Evolutionary conservation across 495 filamentous ascomycete species (phyloP).

Genomic region (Penicillium paxilli): DNA sequence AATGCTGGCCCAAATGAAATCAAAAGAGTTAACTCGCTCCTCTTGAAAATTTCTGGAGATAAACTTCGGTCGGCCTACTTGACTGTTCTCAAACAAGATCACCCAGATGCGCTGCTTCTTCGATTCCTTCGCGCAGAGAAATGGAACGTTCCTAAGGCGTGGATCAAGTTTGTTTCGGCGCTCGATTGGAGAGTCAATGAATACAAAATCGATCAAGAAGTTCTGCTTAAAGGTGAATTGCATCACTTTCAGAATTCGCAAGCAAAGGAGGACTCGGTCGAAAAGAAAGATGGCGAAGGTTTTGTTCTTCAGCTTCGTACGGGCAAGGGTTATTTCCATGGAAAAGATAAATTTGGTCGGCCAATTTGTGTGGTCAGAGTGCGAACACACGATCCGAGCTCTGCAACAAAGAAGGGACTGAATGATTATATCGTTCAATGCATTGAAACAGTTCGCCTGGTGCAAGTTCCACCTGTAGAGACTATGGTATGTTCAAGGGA

Average conservation of each 20-base stretch:
- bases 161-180: slow-evolving; percentile 84
- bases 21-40: slow-evolving; percentile 20
- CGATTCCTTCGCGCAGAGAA: slow-evolving; percentile 91
- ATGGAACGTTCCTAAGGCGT: slow-evolving; percentile 87
- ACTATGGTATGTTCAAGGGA: slow-evolving; percentile 71
- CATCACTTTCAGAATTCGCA: slow-evolving; percentile 59
- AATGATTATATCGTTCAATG: slow-evolving; percentile 86
- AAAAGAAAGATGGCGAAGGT: slow-evolving; percentile 66
- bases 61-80: slow-evolving; percentile 74
- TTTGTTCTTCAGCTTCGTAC: slow-evolving; percentile 79
- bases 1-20: slow-evolving; percentile 23
- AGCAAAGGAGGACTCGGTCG: slow-evolving; percentile 43
- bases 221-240: slow-evolving; percentile 74
- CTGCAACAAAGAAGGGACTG: slow-evolving; percentile 75
- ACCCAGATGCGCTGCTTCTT: slow-evolving; percentile 82
- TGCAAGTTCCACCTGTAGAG: slow-evolving; percentile 75
- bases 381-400: slow-evolving; percentile 70
- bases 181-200: slow-evolving; percentile 83
- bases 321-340: slow-evolving; percentile 91
- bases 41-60: slow-evolving; percentile 57
- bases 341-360: slow-evolving; percentile 73
- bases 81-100: slow-evolving; percentile 85
- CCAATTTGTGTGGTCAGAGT: slow-evolving; percentile 82
- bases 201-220: slow-evolving; percentile 76
- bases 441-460: slow-evolving; percentile 81